Evolutionary conservation across 2,329 filamentous ascomycete species (phyloP).

Genomic region (Aaosphaeria arxii): DNA sequence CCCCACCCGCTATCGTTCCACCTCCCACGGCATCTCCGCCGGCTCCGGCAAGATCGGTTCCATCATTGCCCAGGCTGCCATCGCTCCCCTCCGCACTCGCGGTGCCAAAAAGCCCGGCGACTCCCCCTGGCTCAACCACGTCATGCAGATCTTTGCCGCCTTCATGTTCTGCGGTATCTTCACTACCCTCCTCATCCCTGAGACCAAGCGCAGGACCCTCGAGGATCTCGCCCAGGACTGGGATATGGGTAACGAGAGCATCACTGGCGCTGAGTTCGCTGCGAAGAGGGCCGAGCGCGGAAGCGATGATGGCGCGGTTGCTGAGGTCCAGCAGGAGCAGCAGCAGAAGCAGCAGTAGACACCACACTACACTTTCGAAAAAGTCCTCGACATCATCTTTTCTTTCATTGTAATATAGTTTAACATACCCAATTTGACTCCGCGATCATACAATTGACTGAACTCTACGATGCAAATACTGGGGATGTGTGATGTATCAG

Average conservation of each 20-base stretch:
- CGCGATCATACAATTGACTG: too few relatives aligned
- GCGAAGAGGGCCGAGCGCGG: not conserved
- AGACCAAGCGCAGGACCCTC: constrained; percentile 57
- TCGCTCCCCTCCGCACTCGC: constrained; percentile 49
- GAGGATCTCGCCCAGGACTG: constrained; percentile 1
- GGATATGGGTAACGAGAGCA: not conserved
- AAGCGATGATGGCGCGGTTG: not conserved
- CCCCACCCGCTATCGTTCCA: constrained; percentile 49
- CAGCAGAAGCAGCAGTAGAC: too few relatives aligned
- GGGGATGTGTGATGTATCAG: too few relatives aligned
- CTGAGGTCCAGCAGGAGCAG: too few relatives aligned
- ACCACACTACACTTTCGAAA: too few relatives aligned
- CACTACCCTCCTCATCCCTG: constrained; percentile 68
- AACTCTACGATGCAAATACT: too few relatives aligned
- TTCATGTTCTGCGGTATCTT: constrained; percentile 75
- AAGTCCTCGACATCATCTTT: too few relatives aligned
- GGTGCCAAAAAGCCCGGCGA: constrained; percentile 44
- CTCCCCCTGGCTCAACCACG: constrained; percentile 66
- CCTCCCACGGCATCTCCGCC: constrained; percentile 49
- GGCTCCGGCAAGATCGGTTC: constrained; percentile 44
- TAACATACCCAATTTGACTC: too few relatives aligned
- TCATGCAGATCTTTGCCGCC: constrained; percentile 74
- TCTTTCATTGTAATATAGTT: too few relatives aligned
- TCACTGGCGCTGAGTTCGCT: not conserved
- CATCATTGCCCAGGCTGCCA: constrained; percentile 49